Evolutionary conservation across 306 rosid species (phyloP).

Genomic region (Astragalus glycyphyllos): DNA sequence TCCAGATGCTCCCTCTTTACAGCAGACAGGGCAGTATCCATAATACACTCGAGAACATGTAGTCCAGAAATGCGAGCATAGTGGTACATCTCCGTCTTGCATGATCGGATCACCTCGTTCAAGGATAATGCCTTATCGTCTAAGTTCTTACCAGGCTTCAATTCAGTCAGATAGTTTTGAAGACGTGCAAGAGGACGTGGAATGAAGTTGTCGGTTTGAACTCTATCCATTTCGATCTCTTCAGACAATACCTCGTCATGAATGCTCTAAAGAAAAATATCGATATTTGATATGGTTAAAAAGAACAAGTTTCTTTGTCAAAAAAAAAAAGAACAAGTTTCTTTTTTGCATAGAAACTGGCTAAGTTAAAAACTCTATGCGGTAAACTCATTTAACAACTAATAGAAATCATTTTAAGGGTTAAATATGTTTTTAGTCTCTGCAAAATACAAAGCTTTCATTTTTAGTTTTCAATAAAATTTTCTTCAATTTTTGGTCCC

Average conservation of each 20-base stretch:
- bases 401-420: constrained; percentile 12
- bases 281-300: constrained; percentile 40
- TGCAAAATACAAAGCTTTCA: no score
- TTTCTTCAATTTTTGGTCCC: no score
- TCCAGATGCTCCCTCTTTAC: constrained; percentile 88
- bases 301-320: constrained; percentile 7
- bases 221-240: constrained; percentile 73
- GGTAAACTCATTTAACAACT: constrained; percentile 32
- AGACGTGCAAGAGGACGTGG: constrained; percentile 76
- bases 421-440: no score
- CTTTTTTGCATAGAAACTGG: constrained; percentile 21
- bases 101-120: constrained; percentile 59
- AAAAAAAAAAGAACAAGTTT: constrained; percentile 30
- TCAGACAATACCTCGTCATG: constrained; percentile 81
- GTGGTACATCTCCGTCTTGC: constrained; percentile 82
- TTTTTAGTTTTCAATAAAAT: no score
- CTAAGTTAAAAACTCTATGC: constrained; percentile 16
- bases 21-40: constrained; percentile 85
- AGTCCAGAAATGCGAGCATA: constrained; percentile 92
- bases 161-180: constrained; percentile 55
- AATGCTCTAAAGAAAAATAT: constrained; percentile 60
- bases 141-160: constrained; percentile 52
- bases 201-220: constrained; percentile 62
- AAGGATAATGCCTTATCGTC: constrained; percentile 46
- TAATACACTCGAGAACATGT: constrained; percentile 86